Conservation (phyloP, 805 yeast genomes). For the Tetrapisispora taiwanensis region DNA sequence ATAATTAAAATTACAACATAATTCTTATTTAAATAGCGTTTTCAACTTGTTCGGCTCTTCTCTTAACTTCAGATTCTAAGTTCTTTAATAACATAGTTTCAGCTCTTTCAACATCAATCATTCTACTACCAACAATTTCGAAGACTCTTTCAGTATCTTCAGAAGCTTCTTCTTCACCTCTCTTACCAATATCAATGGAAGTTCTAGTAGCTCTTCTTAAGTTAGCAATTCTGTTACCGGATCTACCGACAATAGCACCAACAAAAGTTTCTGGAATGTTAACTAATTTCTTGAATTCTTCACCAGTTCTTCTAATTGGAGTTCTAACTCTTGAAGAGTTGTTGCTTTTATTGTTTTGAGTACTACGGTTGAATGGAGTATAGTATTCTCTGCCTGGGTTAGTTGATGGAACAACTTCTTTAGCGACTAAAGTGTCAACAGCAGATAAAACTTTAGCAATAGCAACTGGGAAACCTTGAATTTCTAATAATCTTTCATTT, state of each 20-base stretch:
- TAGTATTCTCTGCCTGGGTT: constrained; percentile 35
- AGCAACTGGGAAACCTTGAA: constrained; percentile 66
- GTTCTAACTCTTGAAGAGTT: constrained; percentile 4
- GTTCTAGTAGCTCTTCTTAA: constrained; percentile 73
- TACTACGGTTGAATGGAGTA: constrained; percentile 39
- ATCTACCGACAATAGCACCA: constrained; percentile 82
- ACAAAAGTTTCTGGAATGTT: constrained; percentile 69
- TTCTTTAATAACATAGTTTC: constrained; percentile 46
- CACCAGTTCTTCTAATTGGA: constrained; percentile 1
- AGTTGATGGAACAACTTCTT: constrained; percentile 16
- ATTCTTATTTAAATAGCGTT: background rate
- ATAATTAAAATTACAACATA: background rate
- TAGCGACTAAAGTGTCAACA: constrained; percentile 20
- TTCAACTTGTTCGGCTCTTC: constrained; percentile 29
- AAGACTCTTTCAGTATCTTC: constrained; percentile 46
- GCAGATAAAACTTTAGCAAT: constrained; percentile 60
- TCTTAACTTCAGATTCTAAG: constrained; percentile 47
- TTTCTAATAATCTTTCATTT: constrained; percentile 76
- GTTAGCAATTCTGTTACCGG: constrained; percentile 79
- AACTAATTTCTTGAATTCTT: constrained; percentile 12
- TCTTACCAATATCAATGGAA: constrained; percentile 63
- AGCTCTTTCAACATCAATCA: constrained; percentile 45
- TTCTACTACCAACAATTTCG: constrained; percentile 50
- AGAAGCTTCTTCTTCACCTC: constrained; percentile 38
- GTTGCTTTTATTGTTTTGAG: background rate